phyloP scores from a whole-genome alignment of 768 basidiomycete genomes.

The Paxillus involutus region DNA sequence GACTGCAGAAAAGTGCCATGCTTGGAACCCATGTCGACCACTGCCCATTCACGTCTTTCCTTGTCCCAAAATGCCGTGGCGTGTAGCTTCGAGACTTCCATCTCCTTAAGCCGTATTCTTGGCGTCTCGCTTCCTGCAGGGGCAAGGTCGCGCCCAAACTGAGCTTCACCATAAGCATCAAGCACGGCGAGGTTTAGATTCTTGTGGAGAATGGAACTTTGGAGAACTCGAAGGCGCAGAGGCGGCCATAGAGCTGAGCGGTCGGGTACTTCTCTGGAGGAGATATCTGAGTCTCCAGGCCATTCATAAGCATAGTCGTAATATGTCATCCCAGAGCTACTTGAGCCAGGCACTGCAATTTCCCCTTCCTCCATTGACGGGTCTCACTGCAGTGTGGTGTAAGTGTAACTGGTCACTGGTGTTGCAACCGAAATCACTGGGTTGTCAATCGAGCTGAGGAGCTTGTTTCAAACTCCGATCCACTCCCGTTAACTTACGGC shows the following conservation, averaged over 20 bases:
- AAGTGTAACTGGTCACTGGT: neutral
- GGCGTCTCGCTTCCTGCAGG: conserved; percentile 51
- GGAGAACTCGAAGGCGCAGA: conserved; percentile 40
- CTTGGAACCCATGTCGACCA: conserved; percentile 84
- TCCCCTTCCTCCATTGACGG: conserved; percentile 15
- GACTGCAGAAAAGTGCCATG: conserved; percentile 73
- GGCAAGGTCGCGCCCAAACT: conserved; percentile 72
- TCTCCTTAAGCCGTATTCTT: conserved; percentile 75
- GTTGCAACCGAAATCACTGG: too few species aligned
- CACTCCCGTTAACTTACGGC: neutral
- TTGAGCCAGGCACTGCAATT: neutral
- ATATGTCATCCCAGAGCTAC: neutral
- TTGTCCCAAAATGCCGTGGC: conserved; percentile 74
- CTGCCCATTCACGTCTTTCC: conserved; percentile 57
- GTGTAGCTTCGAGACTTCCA: conserved; percentile 82
- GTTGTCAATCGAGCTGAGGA: too few species aligned
- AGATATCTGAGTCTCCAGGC: conserved; percentile 40
- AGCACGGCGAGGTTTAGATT: conserved; percentile 56
- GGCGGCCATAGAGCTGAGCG: conserved; percentile 9
- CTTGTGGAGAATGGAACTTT: conserved; percentile 49
- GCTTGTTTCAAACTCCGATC: conserved; percentile 13
- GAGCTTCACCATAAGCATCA: conserved; percentile 61
- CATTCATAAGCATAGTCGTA: conserved; percentile 63
- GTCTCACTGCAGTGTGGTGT: neutral
- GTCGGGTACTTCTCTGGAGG: conserved; percentile 15